A percentile compares a stretch with the other conserved stretches of the same genome.
Conservation (phyloP, 257 asterid genomes). For the Hygrophila difformis region DNA sequence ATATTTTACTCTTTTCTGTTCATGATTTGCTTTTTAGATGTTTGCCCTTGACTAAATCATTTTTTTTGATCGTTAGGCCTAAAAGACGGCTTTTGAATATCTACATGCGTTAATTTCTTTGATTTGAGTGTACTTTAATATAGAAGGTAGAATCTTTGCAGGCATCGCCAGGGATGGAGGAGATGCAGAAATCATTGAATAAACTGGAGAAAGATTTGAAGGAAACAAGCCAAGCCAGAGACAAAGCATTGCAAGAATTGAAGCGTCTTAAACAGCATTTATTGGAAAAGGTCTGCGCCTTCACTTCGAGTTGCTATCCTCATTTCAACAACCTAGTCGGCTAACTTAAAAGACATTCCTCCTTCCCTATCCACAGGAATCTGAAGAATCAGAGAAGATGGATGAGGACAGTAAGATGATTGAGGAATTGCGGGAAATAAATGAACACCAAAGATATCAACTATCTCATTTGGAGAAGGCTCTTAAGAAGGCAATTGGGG, state of each 20-base stretch:
- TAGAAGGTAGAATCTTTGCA: conserved; percentile 29
- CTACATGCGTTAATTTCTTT: conserved; percentile 4
- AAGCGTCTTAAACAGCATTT: conserved; percentile 94
- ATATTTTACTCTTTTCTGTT: background rate
- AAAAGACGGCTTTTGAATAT: conserved; percentile 8
- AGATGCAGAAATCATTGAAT: conserved; percentile 50
- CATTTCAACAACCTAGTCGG: conserved; percentile 1
- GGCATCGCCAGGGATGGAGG: conserved; percentile 52
- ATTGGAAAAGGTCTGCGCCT: conserved; percentile 67
- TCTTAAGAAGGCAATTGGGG: conserved; percentile 55
- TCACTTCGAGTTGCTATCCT: conserved; percentile 9
- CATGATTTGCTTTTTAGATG: conserved; percentile 5
- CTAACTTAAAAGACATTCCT: conserved; percentile 14
- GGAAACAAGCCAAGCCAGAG: conserved; percentile 61
- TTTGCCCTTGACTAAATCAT: conserved; percentile 10
- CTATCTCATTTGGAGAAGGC: conserved; percentile 68
- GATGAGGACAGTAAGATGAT: conserved; percentile 89
- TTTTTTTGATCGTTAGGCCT: conserved; percentile 2
- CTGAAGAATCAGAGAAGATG: conserved; percentile 98
- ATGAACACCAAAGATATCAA: conserved; percentile 65
- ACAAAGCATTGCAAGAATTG: conserved; percentile 71
- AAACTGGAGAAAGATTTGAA: conserved; percentile 73
- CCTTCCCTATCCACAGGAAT: conserved; percentile 50
- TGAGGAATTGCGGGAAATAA: conserved; percentile 73
- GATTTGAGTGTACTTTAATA: conserved; percentile 17